phyloP scores from a whole-genome alignment of 352 stramenopile species.

The Phytophthora citricola region DNA sequence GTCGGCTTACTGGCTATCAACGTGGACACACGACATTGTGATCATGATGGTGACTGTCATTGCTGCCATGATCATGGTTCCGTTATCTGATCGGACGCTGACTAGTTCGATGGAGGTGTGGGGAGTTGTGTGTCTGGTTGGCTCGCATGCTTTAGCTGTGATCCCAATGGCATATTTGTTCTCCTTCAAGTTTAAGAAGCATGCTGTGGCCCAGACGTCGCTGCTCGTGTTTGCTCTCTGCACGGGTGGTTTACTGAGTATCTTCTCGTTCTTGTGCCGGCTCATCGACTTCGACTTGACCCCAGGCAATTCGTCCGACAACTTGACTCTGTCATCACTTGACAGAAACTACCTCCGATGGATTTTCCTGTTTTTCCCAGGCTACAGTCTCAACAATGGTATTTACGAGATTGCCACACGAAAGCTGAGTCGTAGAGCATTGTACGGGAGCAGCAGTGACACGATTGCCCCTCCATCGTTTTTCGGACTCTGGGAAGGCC shows the following conservation, averaged over 20 bases:
- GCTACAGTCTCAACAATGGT: constrained; percentile 72
- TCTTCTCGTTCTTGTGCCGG: constrained; percentile 81
- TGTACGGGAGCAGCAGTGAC: constrained; percentile 42
- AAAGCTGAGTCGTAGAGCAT: constrained; percentile 62
- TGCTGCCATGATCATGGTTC: constrained; percentile 44
- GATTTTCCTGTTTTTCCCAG: constrained; percentile 76
- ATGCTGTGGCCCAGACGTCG: constrained; percentile 68
- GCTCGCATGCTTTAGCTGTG: constrained; percentile 50
- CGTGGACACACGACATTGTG: constrained; percentile 61
- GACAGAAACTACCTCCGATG: constrained; percentile 77
- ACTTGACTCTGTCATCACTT: constrained; percentile 63
- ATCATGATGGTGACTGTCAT: constrained; percentile 52
- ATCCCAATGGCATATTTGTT: constrained; percentile 75
- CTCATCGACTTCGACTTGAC: constrained; percentile 62
- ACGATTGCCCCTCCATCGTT: constrained; percentile 52
- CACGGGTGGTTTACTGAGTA: constrained; percentile 67
- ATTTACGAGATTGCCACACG: constrained; percentile 77
- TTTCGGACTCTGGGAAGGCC: constrained; percentile 57
- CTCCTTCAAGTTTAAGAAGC: constrained; percentile 64
- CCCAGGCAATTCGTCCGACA: constrained; percentile 24
- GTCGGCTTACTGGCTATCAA: constrained; percentile 66
- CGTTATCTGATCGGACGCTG: constrained; percentile 46
- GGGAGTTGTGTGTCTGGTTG: constrained; percentile 50
- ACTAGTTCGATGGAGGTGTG: constrained; percentile 43
- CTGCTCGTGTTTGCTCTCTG: constrained; percentile 69